Conservation (phyloP, 768 basidiomycete genomes). For the Suillus americanus region DNA sequence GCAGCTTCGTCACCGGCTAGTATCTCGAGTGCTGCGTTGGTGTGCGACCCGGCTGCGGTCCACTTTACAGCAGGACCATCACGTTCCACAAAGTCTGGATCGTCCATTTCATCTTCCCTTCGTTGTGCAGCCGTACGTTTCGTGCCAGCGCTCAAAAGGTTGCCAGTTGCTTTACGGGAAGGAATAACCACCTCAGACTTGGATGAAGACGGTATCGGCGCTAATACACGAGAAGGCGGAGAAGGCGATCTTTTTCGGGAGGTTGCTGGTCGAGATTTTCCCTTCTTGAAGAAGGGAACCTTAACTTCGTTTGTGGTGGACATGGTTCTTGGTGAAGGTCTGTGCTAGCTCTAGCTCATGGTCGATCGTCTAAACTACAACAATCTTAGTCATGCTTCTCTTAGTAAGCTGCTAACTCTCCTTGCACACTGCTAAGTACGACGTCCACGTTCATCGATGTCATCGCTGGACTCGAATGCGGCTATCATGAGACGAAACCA, state of each 20-base stretch:
- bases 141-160: conserved; percentile 77
- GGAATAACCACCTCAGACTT: conserved; percentile 80
- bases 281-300: conserved; percentile 90
- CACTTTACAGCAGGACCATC: conserved; percentile 69
- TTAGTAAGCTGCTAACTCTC: conserved; percentile 1
- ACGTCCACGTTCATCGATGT: not conserved
- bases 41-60: conserved; percentile 76
- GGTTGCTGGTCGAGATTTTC: conserved; percentile 75
- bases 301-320: conserved; percentile 38
- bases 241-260: conserved; percentile 74
- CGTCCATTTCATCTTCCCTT: conserved; percentile 49
- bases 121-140: conserved; percentile 58
- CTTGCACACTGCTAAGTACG: conserved; percentile 7
- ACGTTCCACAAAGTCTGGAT: conserved; percentile 53
- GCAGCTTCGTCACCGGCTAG: conserved; percentile 82
- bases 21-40: conserved; percentile 70
- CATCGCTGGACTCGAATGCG: not conserved
- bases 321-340: conserved; percentile 21
- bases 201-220: conserved; percentile 29
- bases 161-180: conserved; percentile 61
- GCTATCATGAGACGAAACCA: not conserved
- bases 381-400: conserved; percentile 7
- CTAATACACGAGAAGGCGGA: conserved; percentile 34
- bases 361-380: not conserved
- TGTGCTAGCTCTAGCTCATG: too few relatives aligned